Percentiles rank a stretch among this genome's conserved stretches.
Conservation (phyloP, 2,329 filamentous ascomycete species). For the Colletotrichum destructivum region DNA sequence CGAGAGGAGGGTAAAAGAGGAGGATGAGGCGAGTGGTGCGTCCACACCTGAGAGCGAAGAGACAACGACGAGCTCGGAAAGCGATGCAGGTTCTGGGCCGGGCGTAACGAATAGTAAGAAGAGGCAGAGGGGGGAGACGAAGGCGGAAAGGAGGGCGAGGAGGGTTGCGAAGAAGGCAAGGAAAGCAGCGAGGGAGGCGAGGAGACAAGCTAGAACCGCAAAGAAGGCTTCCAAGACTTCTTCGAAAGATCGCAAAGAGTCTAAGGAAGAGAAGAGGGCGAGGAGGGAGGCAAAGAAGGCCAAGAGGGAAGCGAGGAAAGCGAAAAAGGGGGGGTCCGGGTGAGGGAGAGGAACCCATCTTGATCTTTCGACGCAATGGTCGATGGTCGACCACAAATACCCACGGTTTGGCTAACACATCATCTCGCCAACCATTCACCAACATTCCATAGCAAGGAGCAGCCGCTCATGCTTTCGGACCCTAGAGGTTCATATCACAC, state of each 20-base stretch:
- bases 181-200: conserved; percentile 48
- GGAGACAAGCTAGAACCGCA: conserved; percentile 17
- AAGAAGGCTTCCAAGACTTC: conserved; percentile 50
- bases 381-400: not conserved
- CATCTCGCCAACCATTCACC: not conserved
- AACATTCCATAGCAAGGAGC: not conserved
- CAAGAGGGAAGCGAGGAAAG: conserved; percentile 45
- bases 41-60: conserved; percentile 44
- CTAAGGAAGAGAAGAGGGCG: conserved; percentile 60
- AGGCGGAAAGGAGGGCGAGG: conserved; percentile 50
- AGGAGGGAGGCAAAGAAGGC: conserved; percentile 52
- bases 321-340: conserved; percentile 23
- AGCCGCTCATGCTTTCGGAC: not conserved
- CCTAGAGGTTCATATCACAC: not conserved
- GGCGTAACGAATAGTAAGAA: conserved; percentile 73
- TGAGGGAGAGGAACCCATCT: conserved; percentile 8
- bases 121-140: conserved; percentile 46
- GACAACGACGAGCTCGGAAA: conserved; percentile 31
- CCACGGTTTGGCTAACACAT: not conserved
- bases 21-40: conserved; percentile 41
- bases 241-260: conserved; percentile 52
- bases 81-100: conserved; percentile 9
- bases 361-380: not conserved
- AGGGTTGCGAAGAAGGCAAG: conserved; percentile 52
- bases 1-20: conserved; percentile 41